Conservation (phyloP, 2,329 filamentous ascomycete species). For the Ophiostoma tasmaniense region DNA sequence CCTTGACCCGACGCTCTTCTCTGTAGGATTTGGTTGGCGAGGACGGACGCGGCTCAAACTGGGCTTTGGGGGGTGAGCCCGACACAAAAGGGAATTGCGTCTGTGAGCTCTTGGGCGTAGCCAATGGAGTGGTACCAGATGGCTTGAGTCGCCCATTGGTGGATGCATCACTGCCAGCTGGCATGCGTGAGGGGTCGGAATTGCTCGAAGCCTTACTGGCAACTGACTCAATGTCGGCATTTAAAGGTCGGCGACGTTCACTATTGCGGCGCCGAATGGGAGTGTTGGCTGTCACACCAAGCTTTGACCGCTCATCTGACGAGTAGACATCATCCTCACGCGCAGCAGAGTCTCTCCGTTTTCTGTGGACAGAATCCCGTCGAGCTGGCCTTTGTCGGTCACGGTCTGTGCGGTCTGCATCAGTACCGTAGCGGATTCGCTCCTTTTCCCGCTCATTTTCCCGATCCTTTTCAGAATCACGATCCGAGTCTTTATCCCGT, state of each 20-base stretch:
- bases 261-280: conserved; percentile 24
- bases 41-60: not conserved
- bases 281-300: conserved; percentile 16
- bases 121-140: conserved; percentile 29
- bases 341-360: conserved; percentile 17
- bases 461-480: conserved; percentile 8
- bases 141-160: conserved; percentile 25
- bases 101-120: conserved; percentile 25
- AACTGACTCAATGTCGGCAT: conserved; percentile 29
- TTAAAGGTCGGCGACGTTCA: conserved; percentile 29
- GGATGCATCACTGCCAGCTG: conserved; percentile 19
- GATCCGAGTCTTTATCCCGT: not conserved
- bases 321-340: conserved; percentile 32
- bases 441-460: conserved; percentile 15
- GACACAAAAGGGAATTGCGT: conserved; percentile 15
- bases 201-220: conserved; percentile 11
- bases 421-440: not conserved
- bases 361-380: conserved; percentile 25
- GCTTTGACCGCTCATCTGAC: conserved; percentile 32
- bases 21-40: conserved; percentile 8
- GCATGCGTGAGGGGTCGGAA: conserved; percentile 15
- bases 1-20: conserved; percentile 17
- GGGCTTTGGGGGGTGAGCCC: conserved; percentile 3
- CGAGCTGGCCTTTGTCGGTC: conserved; percentile 22
- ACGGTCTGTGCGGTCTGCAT: not conserved